Conservation (phyloP, 208 protist species). For the Porcisia deanei region DNA sequence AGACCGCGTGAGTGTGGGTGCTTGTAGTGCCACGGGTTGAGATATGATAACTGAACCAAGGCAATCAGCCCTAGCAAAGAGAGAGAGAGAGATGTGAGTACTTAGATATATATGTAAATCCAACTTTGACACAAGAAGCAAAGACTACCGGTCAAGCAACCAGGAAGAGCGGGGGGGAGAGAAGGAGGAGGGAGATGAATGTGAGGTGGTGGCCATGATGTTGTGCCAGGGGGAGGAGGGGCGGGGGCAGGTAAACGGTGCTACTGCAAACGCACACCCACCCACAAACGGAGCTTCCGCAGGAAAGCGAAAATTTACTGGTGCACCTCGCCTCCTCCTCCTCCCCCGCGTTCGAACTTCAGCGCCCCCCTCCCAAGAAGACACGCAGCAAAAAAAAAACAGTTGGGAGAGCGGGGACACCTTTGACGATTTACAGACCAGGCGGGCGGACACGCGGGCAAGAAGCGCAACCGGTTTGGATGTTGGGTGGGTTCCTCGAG, state of each 20-base stretch:
- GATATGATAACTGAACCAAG: background rate
- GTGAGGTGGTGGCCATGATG: too few species aligned
- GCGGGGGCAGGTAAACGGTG: too few species aligned
- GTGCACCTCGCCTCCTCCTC: too few species aligned
- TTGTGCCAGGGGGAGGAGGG: too few species aligned
- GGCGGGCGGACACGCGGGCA: background rate
- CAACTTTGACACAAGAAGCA: background rate
- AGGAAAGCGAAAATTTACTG: too few species aligned
- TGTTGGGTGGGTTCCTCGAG: background rate
- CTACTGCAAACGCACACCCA: too few species aligned
- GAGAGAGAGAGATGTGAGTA: background rate
- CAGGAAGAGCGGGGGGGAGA: too few species aligned
- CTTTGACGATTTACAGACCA: background rate
- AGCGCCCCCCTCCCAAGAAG: background rate
- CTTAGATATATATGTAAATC: too few species aligned
- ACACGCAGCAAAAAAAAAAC: background rate
- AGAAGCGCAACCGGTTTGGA: background rate
- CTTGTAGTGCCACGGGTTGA: background rate
- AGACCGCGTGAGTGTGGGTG: background rate
- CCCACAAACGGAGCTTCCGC: too few species aligned
- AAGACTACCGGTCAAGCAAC: background rate
- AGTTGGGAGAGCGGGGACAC: background rate
- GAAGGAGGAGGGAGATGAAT: too few species aligned
- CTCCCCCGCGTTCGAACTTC: too few species aligned
- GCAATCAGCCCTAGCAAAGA: slow-evolving; percentile 1